Conservation (phyloP, 202 grass and related monocot genomes). For the Musa balbisiana region DNA sequence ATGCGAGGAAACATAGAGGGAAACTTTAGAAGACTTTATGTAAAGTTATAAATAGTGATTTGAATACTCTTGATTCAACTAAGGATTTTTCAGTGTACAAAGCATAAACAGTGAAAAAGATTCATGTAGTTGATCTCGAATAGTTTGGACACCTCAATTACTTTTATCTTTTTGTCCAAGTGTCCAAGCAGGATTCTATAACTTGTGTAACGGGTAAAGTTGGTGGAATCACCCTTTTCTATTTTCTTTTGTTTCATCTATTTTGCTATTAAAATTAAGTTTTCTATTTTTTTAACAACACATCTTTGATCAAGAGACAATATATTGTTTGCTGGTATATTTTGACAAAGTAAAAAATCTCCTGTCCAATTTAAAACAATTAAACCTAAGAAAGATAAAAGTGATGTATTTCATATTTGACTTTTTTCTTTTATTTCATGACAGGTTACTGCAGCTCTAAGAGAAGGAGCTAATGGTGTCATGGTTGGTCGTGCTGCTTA, state of each 20-base stretch:
- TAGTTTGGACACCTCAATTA: too few species aligned
- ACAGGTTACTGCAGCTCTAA: conserved; percentile 64
- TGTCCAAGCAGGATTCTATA: background rate
- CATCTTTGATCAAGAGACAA: background rate
- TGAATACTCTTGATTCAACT: too few species aligned
- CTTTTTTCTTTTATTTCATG: conserved; percentile 21
- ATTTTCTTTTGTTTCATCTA: background rate
- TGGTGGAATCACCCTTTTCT: background rate
- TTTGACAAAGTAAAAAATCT: background rate
- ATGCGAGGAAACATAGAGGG: too few species aligned
- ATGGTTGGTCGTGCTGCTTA: conserved; percentile 97
- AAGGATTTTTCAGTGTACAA: too few species aligned
- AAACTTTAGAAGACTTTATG: too few species aligned
- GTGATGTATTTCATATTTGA: background rate
- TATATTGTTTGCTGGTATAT: background rate
- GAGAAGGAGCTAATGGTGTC: conserved; percentile 62
- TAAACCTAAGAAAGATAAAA: background rate
- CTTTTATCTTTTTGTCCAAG: too few species aligned
- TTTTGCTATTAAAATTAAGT: background rate
- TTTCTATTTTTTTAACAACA: background rate
- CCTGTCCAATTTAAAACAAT: background rate
- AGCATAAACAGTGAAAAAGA: too few species aligned
- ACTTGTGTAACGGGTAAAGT: background rate
- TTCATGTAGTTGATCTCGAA: too few species aligned
- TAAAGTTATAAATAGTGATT: too few species aligned